A percentile compares a stretch with the other conserved stretches of the same genome.
phyloP scores from a whole-genome alignment of 352 stramenopile species.

The Globisporangium megalacanthum region DNA sequence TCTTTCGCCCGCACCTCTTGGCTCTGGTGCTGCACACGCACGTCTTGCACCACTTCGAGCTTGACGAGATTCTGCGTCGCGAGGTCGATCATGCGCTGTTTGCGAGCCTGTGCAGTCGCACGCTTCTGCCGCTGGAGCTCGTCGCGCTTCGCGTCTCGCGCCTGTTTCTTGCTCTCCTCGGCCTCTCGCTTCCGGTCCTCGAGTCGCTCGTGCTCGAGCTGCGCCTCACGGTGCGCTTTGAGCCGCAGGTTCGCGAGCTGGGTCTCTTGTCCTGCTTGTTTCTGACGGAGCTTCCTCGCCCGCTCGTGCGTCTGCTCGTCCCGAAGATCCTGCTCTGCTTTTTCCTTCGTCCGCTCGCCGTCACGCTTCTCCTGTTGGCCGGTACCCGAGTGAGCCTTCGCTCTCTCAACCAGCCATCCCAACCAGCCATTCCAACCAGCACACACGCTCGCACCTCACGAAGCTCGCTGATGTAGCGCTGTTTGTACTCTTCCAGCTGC shows the following conservation, averaged over 20 bases:
- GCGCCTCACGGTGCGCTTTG: conserved; percentile 44
- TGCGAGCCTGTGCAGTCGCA: conserved; percentile 47
- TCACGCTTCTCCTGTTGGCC: conserved; percentile 53
- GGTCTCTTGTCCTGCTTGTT: conserved; percentile 56
- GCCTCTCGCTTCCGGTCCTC: conserved; percentile 72
- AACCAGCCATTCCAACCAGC: too few species aligned
- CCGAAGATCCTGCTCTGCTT: conserved; percentile 51
- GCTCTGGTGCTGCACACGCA: conserved; percentile 56
- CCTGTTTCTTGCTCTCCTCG: conserved; percentile 63
- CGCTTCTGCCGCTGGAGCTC: conserved; percentile 55
- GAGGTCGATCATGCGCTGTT: conserved; percentile 83
- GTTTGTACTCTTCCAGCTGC: conserved; percentile 83
- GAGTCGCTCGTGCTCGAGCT: conserved; percentile 50
- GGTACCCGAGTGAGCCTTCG: too few species aligned
- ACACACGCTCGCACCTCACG: conserved; percentile 30
- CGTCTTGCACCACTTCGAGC: conserved; percentile 55
- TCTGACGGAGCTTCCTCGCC: conserved; percentile 30
- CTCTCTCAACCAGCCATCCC: too few species aligned
- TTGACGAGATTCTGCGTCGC: conserved; percentile 68
- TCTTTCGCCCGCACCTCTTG: conserved; percentile 70
- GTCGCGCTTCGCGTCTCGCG: conserved; percentile 56
- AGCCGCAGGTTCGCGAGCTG: conserved; percentile 62
- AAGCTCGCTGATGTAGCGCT: conserved; percentile 70
- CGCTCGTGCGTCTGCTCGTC: conserved; percentile 52
- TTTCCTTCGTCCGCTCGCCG: conserved; percentile 53